phyloP scores from a whole-genome alignment of 768 basidiomycete species.

The Naganishia onofrii region DNA sequence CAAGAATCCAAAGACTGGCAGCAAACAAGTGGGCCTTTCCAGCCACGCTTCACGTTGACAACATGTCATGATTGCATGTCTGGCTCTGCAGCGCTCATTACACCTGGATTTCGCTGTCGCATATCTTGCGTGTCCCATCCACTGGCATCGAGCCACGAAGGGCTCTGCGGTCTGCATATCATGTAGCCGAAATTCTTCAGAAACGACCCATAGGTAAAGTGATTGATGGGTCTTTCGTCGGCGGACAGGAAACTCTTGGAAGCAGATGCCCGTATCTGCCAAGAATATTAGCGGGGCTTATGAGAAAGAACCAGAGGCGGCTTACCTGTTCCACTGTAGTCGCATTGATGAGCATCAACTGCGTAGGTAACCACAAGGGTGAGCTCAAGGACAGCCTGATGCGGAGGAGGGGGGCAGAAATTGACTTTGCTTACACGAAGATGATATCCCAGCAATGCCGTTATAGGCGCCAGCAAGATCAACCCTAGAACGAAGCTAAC shows the following conservation, averaged over 20 bases:
- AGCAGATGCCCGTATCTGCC: conserved; percentile 78
- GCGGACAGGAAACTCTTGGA: conserved; percentile 68
- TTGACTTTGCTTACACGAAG: conserved; percentile 62
- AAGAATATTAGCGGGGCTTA: conserved; percentile 36
- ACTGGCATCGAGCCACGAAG: conserved; percentile 71
- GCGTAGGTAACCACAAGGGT: background rate
- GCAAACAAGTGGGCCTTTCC: too few relatives aligned
- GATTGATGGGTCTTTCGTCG: conserved; percentile 63
- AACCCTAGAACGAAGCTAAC: conserved; percentile 73
- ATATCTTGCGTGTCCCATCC: conserved; percentile 68
- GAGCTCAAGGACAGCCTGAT: background rate
- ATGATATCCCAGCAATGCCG: conserved; percentile 77
- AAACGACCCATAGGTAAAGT: conserved; percentile 79
- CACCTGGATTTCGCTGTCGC: conserved; percentile 71
- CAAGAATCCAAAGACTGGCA: too few relatives aligned
- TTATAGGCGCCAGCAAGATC: conserved; percentile 76
- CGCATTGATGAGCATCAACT: conserved; percentile 73
- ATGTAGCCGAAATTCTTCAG: conserved; percentile 70
- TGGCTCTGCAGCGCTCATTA: background rate
- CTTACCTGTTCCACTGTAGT: conserved; percentile 95
- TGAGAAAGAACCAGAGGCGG: conserved; percentile 4
- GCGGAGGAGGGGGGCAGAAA: background rate
- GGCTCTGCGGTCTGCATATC: conserved; percentile 74
- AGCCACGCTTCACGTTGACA: too few relatives aligned
- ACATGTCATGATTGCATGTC: background rate